phyloP scores from a whole-genome alignment of 192 early-diverging fungal genomes.

The Backusella australiensis region DNA sequence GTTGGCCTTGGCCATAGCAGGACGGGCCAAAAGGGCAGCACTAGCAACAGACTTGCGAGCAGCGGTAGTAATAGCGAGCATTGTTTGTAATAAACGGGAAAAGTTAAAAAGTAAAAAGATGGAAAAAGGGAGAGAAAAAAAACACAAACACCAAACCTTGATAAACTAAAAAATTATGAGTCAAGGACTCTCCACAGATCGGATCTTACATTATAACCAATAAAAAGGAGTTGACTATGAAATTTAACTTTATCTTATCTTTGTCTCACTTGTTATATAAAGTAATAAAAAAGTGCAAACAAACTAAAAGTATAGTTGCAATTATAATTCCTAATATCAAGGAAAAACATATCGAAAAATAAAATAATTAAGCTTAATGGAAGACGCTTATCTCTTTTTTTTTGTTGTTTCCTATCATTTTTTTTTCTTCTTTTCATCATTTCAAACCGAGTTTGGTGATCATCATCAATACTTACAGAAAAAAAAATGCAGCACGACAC shows the following conservation, averaged over 20 bases:
- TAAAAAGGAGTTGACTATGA: background rate
- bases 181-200: background rate
- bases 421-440: background rate
- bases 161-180: slow-evolving; percentile 6
- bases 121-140: background rate
- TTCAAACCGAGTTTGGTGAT: background rate
- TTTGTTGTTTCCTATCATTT: background rate
- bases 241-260: slow-evolving; percentile 2
- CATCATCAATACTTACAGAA: background rate
- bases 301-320: background rate
- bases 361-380: background rate
- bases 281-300: background rate
- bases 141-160: background rate
- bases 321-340: background rate
- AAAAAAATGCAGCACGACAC: background rate
- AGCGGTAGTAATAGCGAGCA: slow-evolving; percentile 8
- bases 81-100: background rate
- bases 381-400: background rate
- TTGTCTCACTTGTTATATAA: slow-evolving; percentile 2
- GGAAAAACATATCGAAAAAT: background rate
- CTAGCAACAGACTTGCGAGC: background rate
- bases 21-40: slow-evolving; percentile 2
- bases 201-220: slow-evolving; percentile 1
- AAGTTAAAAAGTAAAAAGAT: background rate
- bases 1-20: background rate